Evolutionary conservation across 495 filamentous ascomycete genomes (phyloP), one percentile per base, ranked within the genome.

Genomic region (Podospora fimiseda): DNA sequence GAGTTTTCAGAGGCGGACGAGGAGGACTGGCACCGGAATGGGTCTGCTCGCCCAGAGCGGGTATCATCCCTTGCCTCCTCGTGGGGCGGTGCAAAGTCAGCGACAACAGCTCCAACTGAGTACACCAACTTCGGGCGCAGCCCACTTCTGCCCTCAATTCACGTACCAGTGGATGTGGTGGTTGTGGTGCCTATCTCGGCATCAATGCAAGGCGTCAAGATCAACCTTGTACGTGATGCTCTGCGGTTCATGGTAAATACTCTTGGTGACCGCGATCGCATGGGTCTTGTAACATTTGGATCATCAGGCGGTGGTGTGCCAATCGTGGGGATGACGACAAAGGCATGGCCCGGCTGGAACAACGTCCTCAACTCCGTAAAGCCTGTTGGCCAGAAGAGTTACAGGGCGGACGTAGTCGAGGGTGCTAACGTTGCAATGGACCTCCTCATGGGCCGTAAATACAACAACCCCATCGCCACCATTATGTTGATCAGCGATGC

Each of bases 371-470:
- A 83, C 43, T 93, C 89, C 2, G 92, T 97, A 55, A 85, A 92
- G 42, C 90, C 94, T 1, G 89, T 95, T 9, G 92, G 91, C 38
- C 93, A 96, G 70, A 97, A 96, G 77, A 96, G 88, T 64, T 83
- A 95, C 58, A 87, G 94, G 15, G 91, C 92, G 3, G 93, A 99
- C 70, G 93, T 96, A 3, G 93, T 99, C 5, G 93, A 99, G 60
- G 93, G 93, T 50, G 92, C 93, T 33, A 99, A 99, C 63, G 90
- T 97, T 40, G 93, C 93, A 41, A 97, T 99, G 93, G 93, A 99
- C 66, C 74, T 99, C 38, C 78, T 99, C 41, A 99, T 99, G 93
- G 89, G 95, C 66, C 85, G 93, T 56, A 96, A 96, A 70, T 88
- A 90, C 56, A 90, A 86, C 67, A 99, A 99, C 63, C 93, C 93